Conservation (phyloP, 768 basidiomycete species). For the Pulveroboletus sp. region DNA sequence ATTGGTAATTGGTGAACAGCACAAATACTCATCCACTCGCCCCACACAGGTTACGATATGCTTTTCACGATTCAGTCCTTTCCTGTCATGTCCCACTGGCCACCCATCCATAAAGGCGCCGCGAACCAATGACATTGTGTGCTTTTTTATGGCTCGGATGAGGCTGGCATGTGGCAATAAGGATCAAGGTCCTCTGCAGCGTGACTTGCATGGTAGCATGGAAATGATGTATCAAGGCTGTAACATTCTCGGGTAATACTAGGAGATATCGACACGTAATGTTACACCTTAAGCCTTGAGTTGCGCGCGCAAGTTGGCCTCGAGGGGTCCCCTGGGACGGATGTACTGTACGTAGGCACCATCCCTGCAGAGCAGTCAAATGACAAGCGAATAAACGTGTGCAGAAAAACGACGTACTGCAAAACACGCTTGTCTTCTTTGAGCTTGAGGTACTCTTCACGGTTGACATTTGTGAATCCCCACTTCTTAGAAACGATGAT, state of each 20-base stretch:
- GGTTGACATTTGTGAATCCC: constrained; percentile 95
- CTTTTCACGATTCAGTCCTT: too few species aligned
- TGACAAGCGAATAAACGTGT: not conserved
- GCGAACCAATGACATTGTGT: too few species aligned
- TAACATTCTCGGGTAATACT: constrained; percentile 16
- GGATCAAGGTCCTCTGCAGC: not conserved
- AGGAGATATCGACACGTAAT: constrained; percentile 11
- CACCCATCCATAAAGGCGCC: too few species aligned
- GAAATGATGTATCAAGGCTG: constrained; percentile 16
- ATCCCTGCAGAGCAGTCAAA: constrained; percentile 42
- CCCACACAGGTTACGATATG: too few species aligned
- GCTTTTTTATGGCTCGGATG: too few species aligned
- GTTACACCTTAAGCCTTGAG: constrained; percentile 55
- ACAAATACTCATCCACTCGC: too few species aligned
- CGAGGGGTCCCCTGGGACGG: constrained; percentile 79
- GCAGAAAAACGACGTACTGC: constrained; percentile 52
- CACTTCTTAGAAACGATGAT: constrained; percentile 97
- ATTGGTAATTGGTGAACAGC: not conserved
- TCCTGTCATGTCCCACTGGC: too few species aligned
- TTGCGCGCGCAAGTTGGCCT: constrained; percentile 81
- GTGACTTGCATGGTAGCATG: constrained; percentile 6
- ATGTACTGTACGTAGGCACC: constrained; percentile 96
- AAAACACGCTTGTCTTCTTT: constrained; percentile 89
- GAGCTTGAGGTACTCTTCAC: constrained; percentile 82
- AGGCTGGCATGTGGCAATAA: too few species aligned